phyloP scores from a whole-genome alignment of 2,329 filamentous ascomycete species.

The Trichoderma arundinaceum region DNA sequence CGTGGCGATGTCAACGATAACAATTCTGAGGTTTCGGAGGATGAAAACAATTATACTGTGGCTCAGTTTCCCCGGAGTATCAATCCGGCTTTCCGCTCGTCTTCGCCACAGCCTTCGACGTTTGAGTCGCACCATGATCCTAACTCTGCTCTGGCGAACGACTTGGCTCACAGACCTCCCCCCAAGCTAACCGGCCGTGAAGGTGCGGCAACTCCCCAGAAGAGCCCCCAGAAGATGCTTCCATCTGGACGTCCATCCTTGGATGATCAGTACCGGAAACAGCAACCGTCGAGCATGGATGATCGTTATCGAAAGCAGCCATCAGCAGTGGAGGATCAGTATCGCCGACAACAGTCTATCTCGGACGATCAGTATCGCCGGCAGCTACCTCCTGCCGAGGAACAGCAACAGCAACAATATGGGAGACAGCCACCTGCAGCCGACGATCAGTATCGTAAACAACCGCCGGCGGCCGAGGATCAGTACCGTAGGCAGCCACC shows the following conservation, averaged over 20 bases:
- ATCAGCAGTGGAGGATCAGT: conserved; percentile 33
- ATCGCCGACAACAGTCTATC: conserved; percentile 31
- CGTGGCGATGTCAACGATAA: conserved; percentile 83
- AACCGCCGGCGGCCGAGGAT: conserved; percentile 17
- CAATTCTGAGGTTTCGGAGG: conserved; percentile 81
- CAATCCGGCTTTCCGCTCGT: conserved; percentile 94
- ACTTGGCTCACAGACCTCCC: conserved; percentile 66
- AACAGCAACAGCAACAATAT: conserved; percentile 25
- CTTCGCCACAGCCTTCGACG: conserved; percentile 91
- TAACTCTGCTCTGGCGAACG: conserved; percentile 71
- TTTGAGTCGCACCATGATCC: conserved; percentile 93
- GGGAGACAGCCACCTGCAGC: conserved; percentile 27
- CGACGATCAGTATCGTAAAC: conserved; percentile 20
- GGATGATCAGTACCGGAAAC: conserved; percentile 35
- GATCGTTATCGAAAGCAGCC: conserved; percentile 28
- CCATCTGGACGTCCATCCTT: conserved; percentile 33
- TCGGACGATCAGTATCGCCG: conserved; percentile 4
- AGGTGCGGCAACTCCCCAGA: conserved; percentile 58
- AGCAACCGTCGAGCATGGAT: conserved; percentile 31
- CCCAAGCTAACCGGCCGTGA: conserved; percentile 56
- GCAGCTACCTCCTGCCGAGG: conserved; percentile 12
- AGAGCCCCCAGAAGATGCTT: conserved; percentile 38
- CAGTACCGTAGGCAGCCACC: conserved; percentile 31
- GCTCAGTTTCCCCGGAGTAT: conserved; percentile 95
- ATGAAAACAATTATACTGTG: conserved; percentile 82